Conservation (phyloP, 495 filamentous ascomycete genomes). For the Penicillium dipodomyicola region DNA sequence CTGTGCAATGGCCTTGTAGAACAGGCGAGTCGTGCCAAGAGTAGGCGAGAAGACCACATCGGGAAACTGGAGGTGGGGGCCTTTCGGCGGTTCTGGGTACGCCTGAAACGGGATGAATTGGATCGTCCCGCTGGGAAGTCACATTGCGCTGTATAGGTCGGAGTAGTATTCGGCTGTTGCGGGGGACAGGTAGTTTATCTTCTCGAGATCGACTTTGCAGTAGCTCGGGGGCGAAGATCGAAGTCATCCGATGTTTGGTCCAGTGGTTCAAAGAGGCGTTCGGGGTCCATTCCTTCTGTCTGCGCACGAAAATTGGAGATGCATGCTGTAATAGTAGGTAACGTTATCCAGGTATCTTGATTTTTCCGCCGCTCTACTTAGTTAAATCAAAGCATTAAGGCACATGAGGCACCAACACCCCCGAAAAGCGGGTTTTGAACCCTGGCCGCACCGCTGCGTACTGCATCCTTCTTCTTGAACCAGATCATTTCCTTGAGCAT, state of each 20-base stretch:
- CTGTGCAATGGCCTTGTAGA: conserved; percentile 42
- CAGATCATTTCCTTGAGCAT: too few relatives aligned
- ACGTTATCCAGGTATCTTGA: too few relatives aligned
- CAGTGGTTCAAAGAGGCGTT: conserved; percentile 24
- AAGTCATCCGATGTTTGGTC: conserved; percentile 36
- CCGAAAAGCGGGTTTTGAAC: too few relatives aligned
- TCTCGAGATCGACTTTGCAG: conserved; percentile 8
- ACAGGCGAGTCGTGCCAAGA: conserved; percentile 25
- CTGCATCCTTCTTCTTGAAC: too few relatives aligned
- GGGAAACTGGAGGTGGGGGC: conserved; percentile 9
- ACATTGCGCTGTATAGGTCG: conserved; percentile 21
- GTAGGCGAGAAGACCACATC: conserved; percentile 44
- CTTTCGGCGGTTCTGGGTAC: conserved; percentile 10
- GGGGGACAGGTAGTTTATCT: conserved; percentile 14
- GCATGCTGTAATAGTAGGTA: too few relatives aligned
- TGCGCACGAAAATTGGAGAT: conserved; percentile 17
- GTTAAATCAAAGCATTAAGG: too few relatives aligned
- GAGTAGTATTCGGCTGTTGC: conserved; percentile 15
- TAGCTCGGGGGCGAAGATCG: conserved; percentile 35
- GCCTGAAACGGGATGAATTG: conserved; percentile 8
- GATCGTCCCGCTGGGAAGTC: conserved; percentile 7
- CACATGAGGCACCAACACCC: too few relatives aligned
- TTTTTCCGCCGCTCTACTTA: too few relatives aligned
- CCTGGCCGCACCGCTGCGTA: too few relatives aligned
- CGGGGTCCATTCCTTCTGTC: conserved; percentile 34